A percentile compares a stretch with the other conserved stretches of the same genome.
Conservation (phyloP, 352 stramenopile species). For the Pythium chondricola region DNA sequence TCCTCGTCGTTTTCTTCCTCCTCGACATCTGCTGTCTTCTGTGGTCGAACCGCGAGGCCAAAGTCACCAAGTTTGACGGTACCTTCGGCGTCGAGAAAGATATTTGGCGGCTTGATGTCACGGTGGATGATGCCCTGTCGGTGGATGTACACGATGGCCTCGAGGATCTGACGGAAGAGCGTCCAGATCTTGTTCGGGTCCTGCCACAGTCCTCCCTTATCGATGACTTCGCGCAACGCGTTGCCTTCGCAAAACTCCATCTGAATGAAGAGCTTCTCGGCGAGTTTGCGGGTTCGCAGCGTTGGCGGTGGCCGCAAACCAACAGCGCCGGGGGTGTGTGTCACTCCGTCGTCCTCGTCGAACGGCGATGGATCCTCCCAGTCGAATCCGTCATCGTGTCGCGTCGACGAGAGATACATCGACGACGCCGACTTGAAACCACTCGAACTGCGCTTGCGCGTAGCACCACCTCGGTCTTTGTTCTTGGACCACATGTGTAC, state of each 20-base stretch:
- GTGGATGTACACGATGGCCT: constrained; percentile 95
- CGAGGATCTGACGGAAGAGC: constrained; percentile 92
- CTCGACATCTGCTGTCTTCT: constrained; percentile 39
- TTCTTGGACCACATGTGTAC: constrained; percentile 60
- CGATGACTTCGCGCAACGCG: constrained; percentile 92
- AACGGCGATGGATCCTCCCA: constrained; percentile 44
- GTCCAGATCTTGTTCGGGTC: constrained; percentile 91
- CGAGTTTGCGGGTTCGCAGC: constrained; percentile 39
- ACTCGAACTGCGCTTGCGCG: constrained; percentile 33
- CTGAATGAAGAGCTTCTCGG: constrained; percentile 88
- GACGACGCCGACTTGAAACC: constrained; percentile 31
- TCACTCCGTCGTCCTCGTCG: constrained; percentile 22
- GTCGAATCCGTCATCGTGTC: constrained; percentile 59
- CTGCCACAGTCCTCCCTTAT: constrained; percentile 80
- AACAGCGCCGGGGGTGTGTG: neutral
- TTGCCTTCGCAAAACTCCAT: constrained; percentile 96
- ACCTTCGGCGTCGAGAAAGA: constrained; percentile 91
- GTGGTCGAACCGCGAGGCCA: constrained; percentile 86
- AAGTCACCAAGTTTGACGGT: constrained; percentile 94
- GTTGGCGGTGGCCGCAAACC: neutral
- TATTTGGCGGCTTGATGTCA: constrained; percentile 91
- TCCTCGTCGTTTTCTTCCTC: constrained; percentile 28
- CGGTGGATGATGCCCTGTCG: constrained; percentile 90
- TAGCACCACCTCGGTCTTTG: constrained; percentile 20
- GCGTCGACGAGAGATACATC: constrained; percentile 29